Percentiles rank a stretch among this genome's conserved stretches.
Conservation (phyloP, 179 eudicot species). For the Spinacia oleracea region DNA sequence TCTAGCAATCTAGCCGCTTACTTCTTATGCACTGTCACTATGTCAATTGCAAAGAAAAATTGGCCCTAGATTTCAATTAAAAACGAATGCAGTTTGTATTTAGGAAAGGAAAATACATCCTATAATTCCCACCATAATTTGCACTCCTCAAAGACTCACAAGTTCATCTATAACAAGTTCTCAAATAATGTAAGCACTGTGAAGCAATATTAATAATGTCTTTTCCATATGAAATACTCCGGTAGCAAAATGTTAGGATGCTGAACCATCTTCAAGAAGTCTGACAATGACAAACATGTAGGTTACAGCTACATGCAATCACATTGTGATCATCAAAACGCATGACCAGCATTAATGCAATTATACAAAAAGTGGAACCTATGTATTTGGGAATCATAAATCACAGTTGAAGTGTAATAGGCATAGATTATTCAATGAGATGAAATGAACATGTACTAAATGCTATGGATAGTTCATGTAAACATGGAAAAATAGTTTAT, state of each 20-base stretch:
- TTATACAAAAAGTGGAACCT: background rate
- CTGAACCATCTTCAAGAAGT: background rate
- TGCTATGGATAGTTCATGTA: background rate
- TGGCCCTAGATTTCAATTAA: background rate
- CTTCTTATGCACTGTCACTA: background rate
- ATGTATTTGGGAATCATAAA: background rate
- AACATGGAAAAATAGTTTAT: background rate
- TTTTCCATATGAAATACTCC: background rate
- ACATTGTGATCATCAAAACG: background rate
- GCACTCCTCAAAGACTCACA: background rate
- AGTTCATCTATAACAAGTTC: slow-evolving; percentile 2
- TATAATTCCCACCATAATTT: background rate
- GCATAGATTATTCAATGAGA: background rate
- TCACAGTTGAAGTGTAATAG: background rate
- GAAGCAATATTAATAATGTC: background rate
- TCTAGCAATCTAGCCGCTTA: background rate
- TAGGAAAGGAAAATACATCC: background rate
- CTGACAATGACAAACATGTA: background rate
- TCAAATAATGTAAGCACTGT: background rate
- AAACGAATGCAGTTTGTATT: background rate
- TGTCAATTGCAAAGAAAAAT: background rate
- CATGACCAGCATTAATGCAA: background rate
- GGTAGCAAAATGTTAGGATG: background rate
- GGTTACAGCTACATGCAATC: slow-evolving; percentile 3
- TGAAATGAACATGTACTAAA: background rate